Conservation (phyloP, 495 filamentous ascomycete species). For the Cudoniella acicularis region DNA sequence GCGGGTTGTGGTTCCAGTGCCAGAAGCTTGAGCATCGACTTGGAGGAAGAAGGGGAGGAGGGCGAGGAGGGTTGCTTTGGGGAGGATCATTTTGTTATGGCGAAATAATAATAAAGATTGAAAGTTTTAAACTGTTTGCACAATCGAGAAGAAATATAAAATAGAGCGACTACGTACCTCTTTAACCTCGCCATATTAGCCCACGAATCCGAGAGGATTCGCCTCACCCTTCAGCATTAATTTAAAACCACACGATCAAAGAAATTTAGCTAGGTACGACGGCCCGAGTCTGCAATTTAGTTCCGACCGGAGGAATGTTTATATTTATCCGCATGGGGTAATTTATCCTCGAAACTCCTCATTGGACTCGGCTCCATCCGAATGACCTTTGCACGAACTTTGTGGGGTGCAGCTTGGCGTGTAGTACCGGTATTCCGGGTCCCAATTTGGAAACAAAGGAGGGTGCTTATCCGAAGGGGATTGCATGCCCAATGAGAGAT, state of each 20-base stretch:
- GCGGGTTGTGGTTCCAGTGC: slow-evolving; percentile 51
- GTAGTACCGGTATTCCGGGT: not conserved
- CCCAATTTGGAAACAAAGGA: not conserved
- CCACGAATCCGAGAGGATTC: not conserved
- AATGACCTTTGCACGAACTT: not conserved
- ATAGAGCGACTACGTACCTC: not conserved
- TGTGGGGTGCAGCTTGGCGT: not conserved
- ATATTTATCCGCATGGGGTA: not conserved
- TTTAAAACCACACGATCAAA: not conserved
- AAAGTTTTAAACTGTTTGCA: not conserved
- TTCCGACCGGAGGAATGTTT: not conserved
- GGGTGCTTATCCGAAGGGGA: not conserved
- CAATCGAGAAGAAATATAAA: not conserved
- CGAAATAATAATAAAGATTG: not conserved
- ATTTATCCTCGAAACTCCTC: not conserved
- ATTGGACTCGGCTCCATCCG: not conserved
- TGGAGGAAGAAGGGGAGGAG: slow-evolving; percentile 13
- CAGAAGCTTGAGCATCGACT: slow-evolving; percentile 11
- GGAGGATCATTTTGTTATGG: slow-evolving; percentile 14
- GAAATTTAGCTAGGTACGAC: not conserved
- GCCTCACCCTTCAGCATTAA: not conserved
- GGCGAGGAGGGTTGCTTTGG: slow-evolving; percentile 19
- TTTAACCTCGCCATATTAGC: not conserved
- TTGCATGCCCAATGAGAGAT: no score
- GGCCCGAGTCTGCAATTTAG: not conserved